Evolutionary conservation across 176 grass and related monocot genomes (phyloP).

Genomic region (Phoenix dactylifera): DNA sequence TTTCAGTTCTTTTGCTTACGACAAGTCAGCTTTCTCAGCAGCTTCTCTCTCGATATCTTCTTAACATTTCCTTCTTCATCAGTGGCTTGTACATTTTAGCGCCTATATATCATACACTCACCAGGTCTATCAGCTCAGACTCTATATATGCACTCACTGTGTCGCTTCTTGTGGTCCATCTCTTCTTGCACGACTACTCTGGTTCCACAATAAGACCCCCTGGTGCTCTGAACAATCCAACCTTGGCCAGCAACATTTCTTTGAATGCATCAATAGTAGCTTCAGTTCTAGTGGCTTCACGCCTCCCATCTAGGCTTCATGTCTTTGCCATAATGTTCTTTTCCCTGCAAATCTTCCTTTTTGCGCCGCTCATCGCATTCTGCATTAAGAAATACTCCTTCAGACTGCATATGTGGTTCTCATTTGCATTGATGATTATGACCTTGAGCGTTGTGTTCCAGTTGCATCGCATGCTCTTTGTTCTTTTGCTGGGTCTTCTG

Average conservation of each 20-base stretch:
- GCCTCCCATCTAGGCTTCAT: conserved; percentile 66
- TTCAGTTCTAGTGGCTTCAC: conserved; percentile 80
- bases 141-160: conserved; percentile 74
- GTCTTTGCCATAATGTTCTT: conserved; percentile 93
- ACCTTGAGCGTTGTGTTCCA: conserved; percentile 51
- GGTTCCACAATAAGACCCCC: conserved; percentile 85
- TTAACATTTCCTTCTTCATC: conserved; percentile 84
- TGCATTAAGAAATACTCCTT: conserved; percentile 89
- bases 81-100: conserved; percentile 84
- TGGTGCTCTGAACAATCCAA: conserved; percentile 81
- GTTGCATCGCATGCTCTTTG: conserved; percentile 67
- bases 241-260: conserved; percentile 81
- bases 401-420: conserved; percentile 60
- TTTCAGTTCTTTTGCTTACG: conserved; percentile 57
- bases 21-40: conserved; percentile 44
- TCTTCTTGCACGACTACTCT: conserved; percentile 91
- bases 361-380: conserved; percentile 75
- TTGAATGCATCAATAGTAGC: conserved; percentile 84
- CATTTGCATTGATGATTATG: conserved; percentile 42
- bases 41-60: conserved; percentile 55
- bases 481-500: conserved; percentile 43
- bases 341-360: conserved; percentile 86
- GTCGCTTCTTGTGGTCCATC: conserved; percentile 77
- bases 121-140: conserved; percentile 92
- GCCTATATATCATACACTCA: conserved; percentile 80